These are phyloP conservation scores for Sergeia podlipaevii DNA, from an alignment of 208 protist species.

Conservation along the genomic window DNA sequence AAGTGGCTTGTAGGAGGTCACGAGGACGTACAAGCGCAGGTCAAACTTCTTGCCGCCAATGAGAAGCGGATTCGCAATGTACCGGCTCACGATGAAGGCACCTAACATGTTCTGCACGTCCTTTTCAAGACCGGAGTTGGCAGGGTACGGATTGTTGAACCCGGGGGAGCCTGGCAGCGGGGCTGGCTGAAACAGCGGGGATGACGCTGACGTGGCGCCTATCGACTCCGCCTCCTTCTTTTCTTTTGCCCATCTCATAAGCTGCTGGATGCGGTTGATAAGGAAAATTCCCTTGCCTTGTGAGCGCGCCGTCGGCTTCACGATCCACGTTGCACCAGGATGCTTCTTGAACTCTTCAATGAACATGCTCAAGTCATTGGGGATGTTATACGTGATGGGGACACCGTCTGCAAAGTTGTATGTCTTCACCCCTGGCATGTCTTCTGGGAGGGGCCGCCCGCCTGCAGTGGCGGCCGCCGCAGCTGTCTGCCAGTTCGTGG, in stretches of 20 bases:
- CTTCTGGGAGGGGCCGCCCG: no score
- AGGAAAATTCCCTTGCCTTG: constrained; percentile 98
- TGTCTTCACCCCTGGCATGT: no score
- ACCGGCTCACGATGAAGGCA: constrained; percentile 91
- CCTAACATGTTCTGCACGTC: constrained; percentile 23
- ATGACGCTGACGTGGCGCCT: constrained; percentile 10
- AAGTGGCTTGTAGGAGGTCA: constrained; percentile 92
- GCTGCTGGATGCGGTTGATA: constrained; percentile 89
- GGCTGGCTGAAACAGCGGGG: no score
- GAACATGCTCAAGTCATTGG: constrained; percentile 93
- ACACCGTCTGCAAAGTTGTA: constrained; percentile 83
- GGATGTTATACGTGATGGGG: constrained; percentile 93
- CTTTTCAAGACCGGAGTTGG: no score
- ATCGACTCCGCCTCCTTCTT: constrained; percentile 51
- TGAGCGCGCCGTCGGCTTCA: constrained; percentile 92
- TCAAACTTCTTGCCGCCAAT: constrained; percentile 98
- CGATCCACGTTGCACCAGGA: constrained; percentile 91
- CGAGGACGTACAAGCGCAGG: constrained; percentile 96
- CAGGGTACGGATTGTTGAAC: no score
- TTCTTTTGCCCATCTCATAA: constrained; percentile 76
- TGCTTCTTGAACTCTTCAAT: constrained; percentile 92
- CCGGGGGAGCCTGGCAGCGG: no score
- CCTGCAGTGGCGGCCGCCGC: constrained; percentile 9
- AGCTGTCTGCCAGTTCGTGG: constrained; percentile 33
- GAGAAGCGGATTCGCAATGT: constrained; percentile 95